phyloP scores from a whole-genome alignment of 106 monocot genomes.

The Vanilla planifolia region DNA sequence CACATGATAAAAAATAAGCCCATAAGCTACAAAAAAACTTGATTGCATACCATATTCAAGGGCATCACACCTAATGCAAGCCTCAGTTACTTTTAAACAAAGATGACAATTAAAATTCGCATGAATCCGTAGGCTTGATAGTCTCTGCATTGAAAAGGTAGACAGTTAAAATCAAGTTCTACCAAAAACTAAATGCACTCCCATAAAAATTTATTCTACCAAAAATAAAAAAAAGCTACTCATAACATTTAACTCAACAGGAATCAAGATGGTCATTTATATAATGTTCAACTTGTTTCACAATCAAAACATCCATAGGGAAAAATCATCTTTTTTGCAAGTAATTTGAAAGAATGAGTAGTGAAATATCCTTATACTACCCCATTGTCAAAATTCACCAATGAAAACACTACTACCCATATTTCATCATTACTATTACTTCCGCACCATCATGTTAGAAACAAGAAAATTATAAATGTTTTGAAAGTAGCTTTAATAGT shows the following conservation, averaged over 20 bases:
- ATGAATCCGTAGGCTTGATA: conserved; percentile 71
- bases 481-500: too few relatives aligned
- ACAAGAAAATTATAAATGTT: too few relatives aligned
- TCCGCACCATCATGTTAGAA: neutral
- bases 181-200: neutral
- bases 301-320: neutral
- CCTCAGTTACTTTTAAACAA: conserved; percentile 74
- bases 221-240: conserved; percentile 4
- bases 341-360: neutral
- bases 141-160: conserved; percentile 51
- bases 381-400: neutral
- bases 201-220: neutral
- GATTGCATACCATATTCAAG: conserved; percentile 70
- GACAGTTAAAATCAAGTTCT: neutral
- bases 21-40: neutral
- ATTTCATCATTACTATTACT: neutral
- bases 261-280: neutral
- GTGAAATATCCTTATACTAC: neutral
- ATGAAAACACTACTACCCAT: neutral
- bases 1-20: too few relatives aligned
- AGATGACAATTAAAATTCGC: conserved; percentile 92
- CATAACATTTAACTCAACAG: neutral
- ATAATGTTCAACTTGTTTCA: neutral
- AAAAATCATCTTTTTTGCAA: neutral
- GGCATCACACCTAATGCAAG: conserved; percentile 67